Evolutionary conservation across 768 basidiomycete genomes (phyloP), one percentile per base, ranked within the genome.

Genomic region (Mycena latifolia): DNA sequence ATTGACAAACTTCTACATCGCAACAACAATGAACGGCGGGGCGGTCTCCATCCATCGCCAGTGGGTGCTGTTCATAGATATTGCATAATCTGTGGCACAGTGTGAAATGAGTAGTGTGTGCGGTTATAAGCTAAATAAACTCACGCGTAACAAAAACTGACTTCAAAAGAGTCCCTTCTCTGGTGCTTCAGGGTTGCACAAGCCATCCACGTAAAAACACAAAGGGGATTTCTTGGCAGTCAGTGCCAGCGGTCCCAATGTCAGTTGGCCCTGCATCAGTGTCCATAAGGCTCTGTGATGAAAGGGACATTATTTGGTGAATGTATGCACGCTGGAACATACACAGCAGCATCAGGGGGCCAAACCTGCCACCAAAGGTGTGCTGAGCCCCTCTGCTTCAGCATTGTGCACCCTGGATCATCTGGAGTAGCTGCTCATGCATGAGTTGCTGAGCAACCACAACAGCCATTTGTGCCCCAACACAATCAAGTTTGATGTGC

Each of bases 141-240:
- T 17, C 25, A 50, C 57, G 1, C 57, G 31, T 6, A 59, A 15
- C 3, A 59, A 35, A 22, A 59, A 59, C 1, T 3, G 31, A 10
- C 47, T 39, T 1, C 57, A 22, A 2, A 59, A 39, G 15, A 59
- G 47, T 1, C 57, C 57, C 2, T 1, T 11, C 47, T 50, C 8
- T 14, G 31, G 20, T 0, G 25, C 25, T 0, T 5, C 11, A 0
- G 47, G 35, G n/a, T 59, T 47, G 35, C 18, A 48, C 2, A 24
- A 12, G 17, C 31, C 31, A 10, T 59, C 57, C 6, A 47, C 46
- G 27, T 59, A 59, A 17, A 59, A 59, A 22, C 56, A 58, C 2
- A 29, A 58, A 1, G 56, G 46, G 15, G 17, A 59, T 3, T 11
- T 28, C 9, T 15, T 24, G 20, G 57, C 57, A 7, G 33, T 50